Evolutionary conservation across 2,329 filamentous ascomycete species (phyloP).

Genomic region (Rhexocercosporidium sp.): DNA sequence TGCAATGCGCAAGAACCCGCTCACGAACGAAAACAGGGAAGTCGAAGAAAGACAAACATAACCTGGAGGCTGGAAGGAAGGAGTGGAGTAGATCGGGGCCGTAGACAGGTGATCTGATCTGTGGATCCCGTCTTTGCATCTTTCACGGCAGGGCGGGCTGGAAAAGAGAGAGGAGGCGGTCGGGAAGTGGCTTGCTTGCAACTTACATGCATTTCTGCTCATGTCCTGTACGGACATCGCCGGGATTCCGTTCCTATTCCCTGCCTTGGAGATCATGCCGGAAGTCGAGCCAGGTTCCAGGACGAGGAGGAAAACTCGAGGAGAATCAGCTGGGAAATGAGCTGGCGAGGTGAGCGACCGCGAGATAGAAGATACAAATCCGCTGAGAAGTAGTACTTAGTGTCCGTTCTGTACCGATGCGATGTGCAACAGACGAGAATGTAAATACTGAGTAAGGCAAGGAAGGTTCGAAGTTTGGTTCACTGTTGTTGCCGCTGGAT

Average conservation of each 20-base stretch:
- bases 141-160: background rate
- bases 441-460: background rate
- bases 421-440: slow-evolving; percentile 29
- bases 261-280: background rate
- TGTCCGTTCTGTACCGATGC: slow-evolving; percentile 26
- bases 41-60: background rate
- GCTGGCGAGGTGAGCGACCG: background rate
- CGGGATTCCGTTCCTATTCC: background rate
- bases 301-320: background rate
- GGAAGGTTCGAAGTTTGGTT: background rate
- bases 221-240: background rate
- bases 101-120: background rate
- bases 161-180: background rate
- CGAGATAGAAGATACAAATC: background rate
- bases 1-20: background rate
- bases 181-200: background rate
- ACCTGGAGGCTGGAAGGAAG: background rate
- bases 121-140: background rate
- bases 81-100: background rate
- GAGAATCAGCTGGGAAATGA: slow-evolving; percentile 1
- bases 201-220: background rate
- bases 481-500: no score
- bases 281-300: background rate
- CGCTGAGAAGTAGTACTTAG: background rate
- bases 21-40: background rate